These are phyloP conservation scores for Clonostachys chloroleuca DNA, from an alignment of 2,329 filamentous ascomycete genomes.

Conservation along the genomic window DNA sequence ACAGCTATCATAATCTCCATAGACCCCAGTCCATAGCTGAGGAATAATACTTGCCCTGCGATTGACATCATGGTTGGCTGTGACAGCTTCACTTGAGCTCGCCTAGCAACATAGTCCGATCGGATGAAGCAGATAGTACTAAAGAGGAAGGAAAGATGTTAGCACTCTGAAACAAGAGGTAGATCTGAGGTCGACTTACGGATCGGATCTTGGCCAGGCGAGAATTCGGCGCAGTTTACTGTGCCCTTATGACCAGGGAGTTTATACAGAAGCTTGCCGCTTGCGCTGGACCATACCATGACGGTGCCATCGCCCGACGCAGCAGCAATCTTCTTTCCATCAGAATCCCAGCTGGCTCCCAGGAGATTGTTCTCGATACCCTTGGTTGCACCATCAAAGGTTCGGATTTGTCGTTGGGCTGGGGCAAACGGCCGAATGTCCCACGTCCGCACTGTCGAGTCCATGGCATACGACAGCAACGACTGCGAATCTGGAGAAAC, in stretches of 20 bases:
- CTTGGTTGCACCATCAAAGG: slow-evolving; percentile 85
- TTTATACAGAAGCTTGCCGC: slow-evolving; percentile 90
- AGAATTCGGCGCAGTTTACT: slow-evolving; percentile 92
- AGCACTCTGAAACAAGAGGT: slow-evolving; percentile 14
- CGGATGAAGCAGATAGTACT: slow-evolving; percentile 91
- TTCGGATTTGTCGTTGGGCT: slow-evolving; percentile 76
- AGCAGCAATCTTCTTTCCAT: slow-evolving; percentile 30
- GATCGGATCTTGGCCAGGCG: slow-evolving; percentile 78
- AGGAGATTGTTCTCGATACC: slow-evolving; percentile 91
- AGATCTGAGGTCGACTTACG: slow-evolving; percentile 53
- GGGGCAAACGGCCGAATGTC: slow-evolving; percentile 94
- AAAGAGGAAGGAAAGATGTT: slow-evolving; percentile 18
- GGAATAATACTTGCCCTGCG: no score
- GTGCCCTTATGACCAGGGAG: slow-evolving; percentile 92
- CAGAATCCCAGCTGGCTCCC: slow-evolving; percentile 36
- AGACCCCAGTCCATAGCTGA: no score
- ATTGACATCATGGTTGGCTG: no score
- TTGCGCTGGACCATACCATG: slow-evolving; percentile 84
- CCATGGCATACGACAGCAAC: slow-evolving; percentile 87
- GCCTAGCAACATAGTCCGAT: slow-evolving; percentile 78
- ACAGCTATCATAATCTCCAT: no score
- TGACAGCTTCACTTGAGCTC: slow-evolving; percentile 54
- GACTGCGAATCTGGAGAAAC: slow-evolving; percentile 93
- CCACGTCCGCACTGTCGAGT: slow-evolving; percentile 92
- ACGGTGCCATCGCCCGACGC: slow-evolving; percentile 89